Evolutionary conservation across 73 alveolate species (phyloP), one percentile per base, ranked within the genome.

Genomic region (Paramecium biaurelia): DNA sequence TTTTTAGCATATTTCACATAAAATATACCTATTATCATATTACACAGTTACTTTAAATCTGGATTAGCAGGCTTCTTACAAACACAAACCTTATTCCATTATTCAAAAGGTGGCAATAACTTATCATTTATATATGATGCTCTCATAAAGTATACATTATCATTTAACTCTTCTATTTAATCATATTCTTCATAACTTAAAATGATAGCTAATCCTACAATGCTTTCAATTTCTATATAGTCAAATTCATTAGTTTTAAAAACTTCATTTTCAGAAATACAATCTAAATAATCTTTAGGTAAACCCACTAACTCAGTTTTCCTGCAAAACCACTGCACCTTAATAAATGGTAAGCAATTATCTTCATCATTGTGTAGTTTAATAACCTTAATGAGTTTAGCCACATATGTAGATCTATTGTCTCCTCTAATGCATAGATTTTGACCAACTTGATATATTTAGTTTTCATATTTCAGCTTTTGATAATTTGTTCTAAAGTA

Each of bases 191-290:
- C 90, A 26, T 23, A 79, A 24, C 76, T 79, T 42, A 79, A 8
- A n/a, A 79, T 79, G 6, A 37, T 79, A 8, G 90, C 90, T 11
- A 79, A 18, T 43, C 90, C 90, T 11, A 79, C 32, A 0, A 79
- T 43, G 20, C 76, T 43, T 12, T 79, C 90, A 6, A 79, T 79
- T 41, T 79, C 90, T 23, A 79, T 79, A 47, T 43, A 79, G 49
- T 79, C 90, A 14, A 47, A 30, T 43, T 41, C 10, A 43, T 79
- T 47, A 24, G 90, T 79, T 42, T 79, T 79, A 45, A 79, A 79
- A 10, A 79, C 90, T 79, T 79, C 90, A 24, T 79, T 79, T 1
- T 79, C 90, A 11, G 90, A 79, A 12, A 79, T 79, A 45, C 90
- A 43, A 38, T 79, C 90, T 47, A 79, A 45, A 10, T 45, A 41